Conservation (phyloP, 495 filamentous ascomycete genomes). For the Talaromyces trachyspermus region DNA sequence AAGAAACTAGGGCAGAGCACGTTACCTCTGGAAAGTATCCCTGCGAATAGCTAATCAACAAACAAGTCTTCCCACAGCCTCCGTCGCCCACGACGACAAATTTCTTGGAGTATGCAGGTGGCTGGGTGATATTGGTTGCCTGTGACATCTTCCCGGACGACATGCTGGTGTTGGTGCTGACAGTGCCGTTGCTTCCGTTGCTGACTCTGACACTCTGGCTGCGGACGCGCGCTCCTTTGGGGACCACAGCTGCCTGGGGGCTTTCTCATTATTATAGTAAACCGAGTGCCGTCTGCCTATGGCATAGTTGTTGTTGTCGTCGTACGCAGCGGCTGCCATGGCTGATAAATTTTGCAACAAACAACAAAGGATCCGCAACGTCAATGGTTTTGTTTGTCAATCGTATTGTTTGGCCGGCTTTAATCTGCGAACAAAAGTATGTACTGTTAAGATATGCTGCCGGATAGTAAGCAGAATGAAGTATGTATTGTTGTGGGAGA, state of each 20-base stretch:
- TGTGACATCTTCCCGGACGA: slow-evolving; percentile 63
- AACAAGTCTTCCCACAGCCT: slow-evolving; percentile 96
- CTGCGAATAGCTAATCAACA: slow-evolving; percentile 96
- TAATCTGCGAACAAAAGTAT: slow-evolving; percentile 12
- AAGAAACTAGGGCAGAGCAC: background rate
- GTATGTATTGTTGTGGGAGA: background rate
- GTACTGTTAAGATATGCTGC: background rate
- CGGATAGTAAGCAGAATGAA: slow-evolving; percentile 11
- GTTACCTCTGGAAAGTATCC: slow-evolving; percentile 95
- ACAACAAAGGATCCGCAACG: slow-evolving; percentile 10
- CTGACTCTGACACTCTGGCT: slow-evolving; percentile 57
- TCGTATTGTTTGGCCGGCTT: slow-evolving; percentile 7
- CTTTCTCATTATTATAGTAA: slow-evolving; percentile 22
- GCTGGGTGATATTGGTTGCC: slow-evolving; percentile 77
- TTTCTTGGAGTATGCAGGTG: slow-evolving; percentile 93
- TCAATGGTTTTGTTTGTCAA: too few species aligned
- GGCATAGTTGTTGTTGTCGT: slow-evolving; percentile 41
- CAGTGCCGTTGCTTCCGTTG: slow-evolving; percentile 67
- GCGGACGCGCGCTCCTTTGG: slow-evolving; percentile 44
- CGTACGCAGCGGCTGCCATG: slow-evolving; percentile 43
- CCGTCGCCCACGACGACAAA: slow-evolving; percentile 97
- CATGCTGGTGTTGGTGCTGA: slow-evolving; percentile 66
- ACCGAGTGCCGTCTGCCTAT: slow-evolving; percentile 42
- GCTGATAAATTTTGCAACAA: slow-evolving; percentile 11
- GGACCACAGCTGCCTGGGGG: slow-evolving; percentile 39